These are phyloP conservation scores for Discostella pseudostelligera DNA, from an alignment of 108 stramenopile genomes.

Conservation along the genomic window DNA sequence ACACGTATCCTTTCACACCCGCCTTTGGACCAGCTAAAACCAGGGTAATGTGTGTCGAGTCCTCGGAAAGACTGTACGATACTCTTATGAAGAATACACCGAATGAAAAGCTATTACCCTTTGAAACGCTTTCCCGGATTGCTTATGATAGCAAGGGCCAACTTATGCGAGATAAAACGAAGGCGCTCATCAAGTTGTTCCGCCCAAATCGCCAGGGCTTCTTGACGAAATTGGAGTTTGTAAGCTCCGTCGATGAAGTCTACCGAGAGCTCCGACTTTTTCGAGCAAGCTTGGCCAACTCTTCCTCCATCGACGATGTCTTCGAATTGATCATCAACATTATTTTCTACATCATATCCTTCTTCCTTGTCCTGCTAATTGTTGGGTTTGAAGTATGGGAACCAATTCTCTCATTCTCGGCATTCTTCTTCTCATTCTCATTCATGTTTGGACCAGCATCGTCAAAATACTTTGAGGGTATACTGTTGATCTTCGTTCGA, in stretches of 20 bases:
- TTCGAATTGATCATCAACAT: constrained; percentile 63
- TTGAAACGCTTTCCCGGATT: constrained; percentile 52
- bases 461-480: constrained; percentile 60
- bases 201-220: constrained; percentile 65
- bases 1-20: constrained; percentile 47
- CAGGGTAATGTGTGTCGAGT: constrained; percentile 58
- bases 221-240: constrained; percentile 40
- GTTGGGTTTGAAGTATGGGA: constrained; percentile 46
- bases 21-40: constrained; percentile 57
- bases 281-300: constrained; percentile 45
- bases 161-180: constrained; percentile 32
- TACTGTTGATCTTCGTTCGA: constrained; percentile 59
- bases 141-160: constrained; percentile 26
- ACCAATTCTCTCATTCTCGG: constrained; percentile 50
- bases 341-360: constrained; percentile 47
- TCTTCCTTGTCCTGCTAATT: constrained; percentile 47
- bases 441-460: constrained; percentile 65
- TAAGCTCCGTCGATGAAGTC: constrained; percentile 37
- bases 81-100: constrained; percentile 43
- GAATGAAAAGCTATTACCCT: constrained; percentile 38
- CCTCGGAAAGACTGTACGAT: constrained; percentile 52
- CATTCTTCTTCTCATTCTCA: constrained; percentile 52
- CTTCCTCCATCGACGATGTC: constrained; percentile 48
- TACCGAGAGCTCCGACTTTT: constrained; percentile 64
- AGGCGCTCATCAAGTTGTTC: constrained; percentile 56